Percentiles rank a stretch among this genome's conserved stretches.
phyloP scores from a whole-genome alignment of 768 basidiomycete genomes.

The Tulasnella sp. region DNA sequence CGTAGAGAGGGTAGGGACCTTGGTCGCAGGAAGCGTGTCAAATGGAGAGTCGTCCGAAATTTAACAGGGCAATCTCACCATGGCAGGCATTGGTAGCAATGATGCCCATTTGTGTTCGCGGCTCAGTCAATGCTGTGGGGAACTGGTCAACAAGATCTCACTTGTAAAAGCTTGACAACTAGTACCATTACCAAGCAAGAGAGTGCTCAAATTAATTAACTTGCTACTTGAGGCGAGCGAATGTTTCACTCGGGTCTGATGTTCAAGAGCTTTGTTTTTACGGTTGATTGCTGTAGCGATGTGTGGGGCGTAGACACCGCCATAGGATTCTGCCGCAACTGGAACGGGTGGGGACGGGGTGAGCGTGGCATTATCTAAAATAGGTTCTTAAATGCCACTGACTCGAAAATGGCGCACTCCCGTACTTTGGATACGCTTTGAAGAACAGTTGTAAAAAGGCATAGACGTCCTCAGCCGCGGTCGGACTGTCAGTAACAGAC shows the following conservation, averaged over 20 bases:
- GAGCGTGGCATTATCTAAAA: neutral
- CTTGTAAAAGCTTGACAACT: slow-evolving; percentile 14
- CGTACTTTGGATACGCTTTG: slow-evolving; percentile 66
- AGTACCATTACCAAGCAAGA: slow-evolving; percentile 75
- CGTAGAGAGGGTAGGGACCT: slow-evolving; percentile 76
- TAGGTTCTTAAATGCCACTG: neutral
- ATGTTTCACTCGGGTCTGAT: slow-evolving; percentile 30
- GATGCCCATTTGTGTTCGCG: neutral
- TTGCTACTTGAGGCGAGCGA: slow-evolving; percentile 37
- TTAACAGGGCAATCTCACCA: neutral
- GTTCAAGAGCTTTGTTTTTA: slow-evolving; percentile 60
- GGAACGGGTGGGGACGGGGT: neutral
- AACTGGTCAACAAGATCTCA: neutral
- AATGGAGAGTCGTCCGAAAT: neutral
- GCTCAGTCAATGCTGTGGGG: slow-evolving; percentile 60
- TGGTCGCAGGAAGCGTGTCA: slow-evolving; percentile 40
- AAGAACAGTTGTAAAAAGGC: slow-evolving; percentile 79
- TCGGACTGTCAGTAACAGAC: slow-evolving; percentile 71
- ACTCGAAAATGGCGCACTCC: slow-evolving; percentile 51
- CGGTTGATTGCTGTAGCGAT: slow-evolving; percentile 78
- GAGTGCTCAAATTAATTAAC: slow-evolving; percentile 72
- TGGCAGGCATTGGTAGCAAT: neutral
- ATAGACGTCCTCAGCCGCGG: slow-evolving; percentile 85
- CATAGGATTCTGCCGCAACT: slow-evolving; percentile 30
- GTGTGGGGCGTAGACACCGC: slow-evolving; percentile 76